phyloP scores from a whole-genome alignment of 441 rosid genomes.

The Gossypium lobatum region DNA sequence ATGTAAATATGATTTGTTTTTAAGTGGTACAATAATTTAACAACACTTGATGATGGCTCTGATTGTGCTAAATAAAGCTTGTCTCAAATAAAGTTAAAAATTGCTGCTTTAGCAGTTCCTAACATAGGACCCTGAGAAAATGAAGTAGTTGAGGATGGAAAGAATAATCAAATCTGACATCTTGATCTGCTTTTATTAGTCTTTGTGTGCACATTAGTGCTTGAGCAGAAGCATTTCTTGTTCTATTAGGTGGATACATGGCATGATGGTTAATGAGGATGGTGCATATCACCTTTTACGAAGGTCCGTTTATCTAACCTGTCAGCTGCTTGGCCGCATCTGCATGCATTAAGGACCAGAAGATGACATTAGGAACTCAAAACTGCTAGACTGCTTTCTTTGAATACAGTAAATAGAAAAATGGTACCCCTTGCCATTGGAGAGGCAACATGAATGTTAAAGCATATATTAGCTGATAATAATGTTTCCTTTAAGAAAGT shows the following conservation, averaged over 20 bases:
- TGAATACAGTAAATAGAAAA: too few relatives aligned
- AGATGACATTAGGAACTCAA: not conserved
- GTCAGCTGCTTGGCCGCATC: not conserved
- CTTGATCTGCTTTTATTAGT: not conserved
- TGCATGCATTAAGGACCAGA: not conserved
- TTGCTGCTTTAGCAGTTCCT: not conserved
- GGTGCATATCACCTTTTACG: not conserved
- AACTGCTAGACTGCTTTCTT: not conserved
- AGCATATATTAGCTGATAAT: not conserved
- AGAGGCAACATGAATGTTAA: not conserved
- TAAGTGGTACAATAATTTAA: not conserved
- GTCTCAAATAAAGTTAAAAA: not conserved
- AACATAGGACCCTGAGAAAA: too few relatives aligned
- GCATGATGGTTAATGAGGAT: not conserved
- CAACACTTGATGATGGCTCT: not conserved
- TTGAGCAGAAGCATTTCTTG: not conserved
- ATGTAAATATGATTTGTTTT: not conserved
- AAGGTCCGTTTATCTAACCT: not conserved
- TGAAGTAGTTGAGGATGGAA: not conserved
- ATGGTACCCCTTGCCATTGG: not conserved
- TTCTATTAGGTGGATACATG: not conserved
- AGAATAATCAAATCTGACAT: not conserved
- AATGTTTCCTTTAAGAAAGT: not conserved
- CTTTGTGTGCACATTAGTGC: not conserved
- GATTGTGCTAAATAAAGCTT: not conserved